phyloP scores from a whole-genome alignment of 208 protist species.

The Trypanosoma boissoni region DNA sequence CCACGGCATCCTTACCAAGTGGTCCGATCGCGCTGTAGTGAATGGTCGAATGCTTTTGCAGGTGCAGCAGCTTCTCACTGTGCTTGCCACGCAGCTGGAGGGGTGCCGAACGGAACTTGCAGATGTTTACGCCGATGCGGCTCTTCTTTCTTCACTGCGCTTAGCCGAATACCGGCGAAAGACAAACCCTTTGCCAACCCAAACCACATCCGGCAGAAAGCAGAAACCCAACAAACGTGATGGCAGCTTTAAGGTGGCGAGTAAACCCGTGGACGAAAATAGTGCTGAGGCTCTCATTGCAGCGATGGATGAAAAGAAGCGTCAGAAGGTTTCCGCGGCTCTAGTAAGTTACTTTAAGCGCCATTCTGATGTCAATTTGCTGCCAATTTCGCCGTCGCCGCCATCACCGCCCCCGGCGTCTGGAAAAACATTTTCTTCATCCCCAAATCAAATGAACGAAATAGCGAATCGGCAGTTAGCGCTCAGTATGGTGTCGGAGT shows the following conservation, averaged over 20 bases:
- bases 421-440: background rate
- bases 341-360: slow-evolving; percentile 24
- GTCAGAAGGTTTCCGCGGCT: slow-evolving; percentile 14
- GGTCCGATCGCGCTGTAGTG: slow-evolving; percentile 3
- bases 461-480: background rate
- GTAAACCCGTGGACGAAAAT: slow-evolving; percentile 9
- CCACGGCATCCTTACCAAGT: background rate
- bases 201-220: background rate
- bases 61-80: slow-evolving; percentile 9
- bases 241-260: background rate
- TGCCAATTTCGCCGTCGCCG: background rate
- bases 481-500: background rate
- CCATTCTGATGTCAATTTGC: background rate
- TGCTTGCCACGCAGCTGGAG: slow-evolving; percentile 14
- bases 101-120: slow-evolving; percentile 13
- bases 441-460: background rate
- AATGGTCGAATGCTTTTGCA: slow-evolving; percentile 2
- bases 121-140: slow-evolving; percentile 12
- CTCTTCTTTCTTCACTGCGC: slow-evolving; percentile 13
- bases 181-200: background rate
- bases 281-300: slow-evolving; percentile 25
- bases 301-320: slow-evolving; percentile 35
- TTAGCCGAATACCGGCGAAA: slow-evolving; percentile 22
- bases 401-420: background rate
- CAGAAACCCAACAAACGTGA: slow-evolving; percentile 15